Base-by-base conservation (phyloP, 2,329 filamentous ascomycete genomes). In the Atkinsonella hypoxylon region DNA sequence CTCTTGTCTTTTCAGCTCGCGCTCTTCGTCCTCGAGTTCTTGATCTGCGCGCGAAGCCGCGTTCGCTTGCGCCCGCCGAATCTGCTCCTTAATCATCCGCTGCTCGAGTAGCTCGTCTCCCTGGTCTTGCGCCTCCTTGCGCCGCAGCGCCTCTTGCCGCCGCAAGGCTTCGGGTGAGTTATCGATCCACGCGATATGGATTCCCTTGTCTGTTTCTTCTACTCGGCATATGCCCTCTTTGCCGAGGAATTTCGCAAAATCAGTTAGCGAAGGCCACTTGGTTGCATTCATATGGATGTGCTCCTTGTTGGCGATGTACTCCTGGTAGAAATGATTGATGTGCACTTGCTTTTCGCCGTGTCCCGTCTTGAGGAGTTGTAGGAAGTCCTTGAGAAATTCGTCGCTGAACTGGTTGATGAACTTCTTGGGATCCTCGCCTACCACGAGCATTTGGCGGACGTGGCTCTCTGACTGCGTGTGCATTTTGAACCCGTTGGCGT, bases 261-360 rank as follows among this genome's bases (percentile, higher is more conserved):
- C 89, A 2, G 89, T 91, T 58, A 98, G 70, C 49, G 81, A 87
- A 4, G 83, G 79, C 89, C 89, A 97, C 61, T 85, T 84, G 0
- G 93, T 97, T 8, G 89, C 76, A 67, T 96, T 96, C 86, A 97
- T 89, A 64, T 97, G 93, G 9, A 93, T 73, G 64, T 97, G 91
- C 61, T 89, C 78, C 66, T 52, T 59, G 58, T 91, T 85, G 15
- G 81, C 77, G 58, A 97, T 96, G 61, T 95, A 93, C 36, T 90
- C 84, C 64, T 97, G 89, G 68, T 98, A 98, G 66, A 97, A 97
- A 54, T 87, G 83, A 62, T 98, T 98, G 48, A 90, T 80, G 34
- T 90, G 79, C 1, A 97, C 82, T 59, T 82, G 79, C 67, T 98
- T 98, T 68, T 95, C 89, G 55, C 89, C 89, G 61, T 98, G 93